Evolutionary conservation across 768 basidiomycete species (phyloP).

Genomic region (Favolaschia claudopus): DNA sequence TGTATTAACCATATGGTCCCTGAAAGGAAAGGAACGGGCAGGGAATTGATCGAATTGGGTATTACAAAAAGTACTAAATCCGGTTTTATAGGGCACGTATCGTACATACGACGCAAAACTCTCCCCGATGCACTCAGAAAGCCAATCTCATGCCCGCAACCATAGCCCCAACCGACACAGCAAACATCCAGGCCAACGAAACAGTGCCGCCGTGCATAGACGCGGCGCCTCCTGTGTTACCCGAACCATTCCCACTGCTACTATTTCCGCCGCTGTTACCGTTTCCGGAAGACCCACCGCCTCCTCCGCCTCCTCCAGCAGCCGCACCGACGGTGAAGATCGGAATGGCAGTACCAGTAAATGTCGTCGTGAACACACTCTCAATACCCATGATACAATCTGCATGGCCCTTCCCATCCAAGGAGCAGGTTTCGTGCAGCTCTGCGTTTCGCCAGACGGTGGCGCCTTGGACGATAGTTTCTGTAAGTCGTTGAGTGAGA

Average conservation of each 20-base stretch:
- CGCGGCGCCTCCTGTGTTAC: neutral
- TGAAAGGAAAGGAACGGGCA: too few species aligned
- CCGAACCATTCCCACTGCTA: neutral
- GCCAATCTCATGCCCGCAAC: slow-evolving; percentile 14
- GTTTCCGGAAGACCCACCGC: neutral
- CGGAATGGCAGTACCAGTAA: slow-evolving; percentile 13
- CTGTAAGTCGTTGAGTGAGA: slow-evolving; percentile 1
- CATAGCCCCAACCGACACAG: neutral
- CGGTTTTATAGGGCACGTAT: too few species aligned
- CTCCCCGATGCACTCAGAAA: too few species aligned
- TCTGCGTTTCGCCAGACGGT: slow-evolving; percentile 12
- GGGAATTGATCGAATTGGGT: too few species aligned
- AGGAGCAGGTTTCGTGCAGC: slow-evolving; percentile 12
- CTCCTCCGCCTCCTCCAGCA: neutral
- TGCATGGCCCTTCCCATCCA: slow-evolving; percentile 16
- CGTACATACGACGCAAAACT: too few species aligned
- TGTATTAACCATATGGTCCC: too few species aligned
- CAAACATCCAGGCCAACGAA: slow-evolving; percentile 8
- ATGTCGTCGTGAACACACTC: slow-evolving; percentile 2
- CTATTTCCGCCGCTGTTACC: neutral
- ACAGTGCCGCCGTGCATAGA: slow-evolving; percentile 4
- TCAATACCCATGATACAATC: neutral
- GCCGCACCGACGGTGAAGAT: slow-evolving; percentile 9
- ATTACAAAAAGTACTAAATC: too few species aligned
- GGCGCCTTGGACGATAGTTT: slow-evolving; percentile 14